Base-by-base conservation (phyloP, 345 rosid genomes). In the Linum tenue region DNA sequence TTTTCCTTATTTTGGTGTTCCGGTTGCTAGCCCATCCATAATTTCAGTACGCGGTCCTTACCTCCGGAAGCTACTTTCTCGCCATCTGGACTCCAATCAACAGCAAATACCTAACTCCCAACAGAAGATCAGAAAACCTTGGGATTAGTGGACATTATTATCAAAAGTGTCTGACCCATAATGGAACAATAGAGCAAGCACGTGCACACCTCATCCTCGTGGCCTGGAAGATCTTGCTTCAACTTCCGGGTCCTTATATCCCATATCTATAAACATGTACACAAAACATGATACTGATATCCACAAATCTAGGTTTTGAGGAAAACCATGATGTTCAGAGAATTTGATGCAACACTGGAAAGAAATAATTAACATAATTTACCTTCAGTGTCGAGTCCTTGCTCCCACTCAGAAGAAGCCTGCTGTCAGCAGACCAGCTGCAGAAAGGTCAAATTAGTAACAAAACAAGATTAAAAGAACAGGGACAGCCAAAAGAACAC, bases 61-160 rank as follows among this genome's bases (percentile, higher is more conserved):
- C 99, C 99, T 59, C 97, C 97, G 7, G 96, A 94, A 31, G 87
- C 97, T 39, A 94, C 99, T 81, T 94, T 90, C 88, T 94, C 97
- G 17, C 96, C 99, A 72, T 90, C 96, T 5, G 99, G 99, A 81
- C 99, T 94, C 99, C 97, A 94, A 72, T 94, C 96, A 72, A 94
- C 97, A 1, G 97, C 91, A 61, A 73, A 92, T 66, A 90, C 97
- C 95, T 92, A 60, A 2, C 14, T 37, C 36, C 60, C 42, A 35
- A 61, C 59, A 15, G 48, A 11, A 53, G 16, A 39, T n/a, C 50
- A 51, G 35, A 35, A 31, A 48, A 12, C 35, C n/a, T 2, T 44
- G 63, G 63, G 39, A 38, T 73, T 37, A 77, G 37, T 41, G 57
- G 66, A 8, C 43, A 37, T 42, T 63, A 55, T 41, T 36, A 2